A percentile compares a stretch with the other conserved stretches of the same genome.
These are phyloP conservation scores for Colletotrichum viniferum DNA, from an alignment of 2,329 filamentous ascomycete genomes.

Conservation along the genomic window DNA sequence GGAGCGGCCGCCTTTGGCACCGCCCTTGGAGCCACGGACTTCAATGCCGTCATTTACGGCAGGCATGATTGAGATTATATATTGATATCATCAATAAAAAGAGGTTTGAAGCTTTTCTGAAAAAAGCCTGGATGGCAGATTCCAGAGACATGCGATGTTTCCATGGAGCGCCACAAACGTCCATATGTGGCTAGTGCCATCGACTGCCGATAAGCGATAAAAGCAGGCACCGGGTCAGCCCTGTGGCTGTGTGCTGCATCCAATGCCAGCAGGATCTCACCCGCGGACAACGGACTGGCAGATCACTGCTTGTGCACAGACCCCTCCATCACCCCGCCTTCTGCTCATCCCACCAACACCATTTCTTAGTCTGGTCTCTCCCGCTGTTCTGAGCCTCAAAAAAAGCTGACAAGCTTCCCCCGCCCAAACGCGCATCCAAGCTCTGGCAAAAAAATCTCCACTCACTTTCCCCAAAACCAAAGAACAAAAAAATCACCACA, in stretches of 20 bases:
- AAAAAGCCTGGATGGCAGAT: background rate
- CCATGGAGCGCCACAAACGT: background rate
- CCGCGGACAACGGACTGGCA: background rate
- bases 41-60: background rate
- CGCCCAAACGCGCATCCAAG: constrained; percentile 1
- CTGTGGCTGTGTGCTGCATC: background rate
- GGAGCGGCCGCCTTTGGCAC: constrained; percentile 45
- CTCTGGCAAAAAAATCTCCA: background rate
- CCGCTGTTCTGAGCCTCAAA: constrained; percentile 1
- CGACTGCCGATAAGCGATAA: background rate
- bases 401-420: background rate
- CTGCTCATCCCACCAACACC: background rate
- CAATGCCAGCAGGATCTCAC: background rate
- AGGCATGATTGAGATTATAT: background rate
- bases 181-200: background rate
- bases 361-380: background rate
- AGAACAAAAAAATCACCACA: background rate
- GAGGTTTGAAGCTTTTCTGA: background rate
- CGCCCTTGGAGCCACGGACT: constrained; percentile 10
- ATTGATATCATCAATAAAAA: background rate
- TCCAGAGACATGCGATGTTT: background rate
- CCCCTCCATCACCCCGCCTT: constrained; percentile 7
- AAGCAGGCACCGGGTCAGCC: background rate
- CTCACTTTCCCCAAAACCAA: background rate
- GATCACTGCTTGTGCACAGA: background rate